These are phyloP conservation scores for Cantharellus cinnabarinus DNA, from an alignment of 768 basidiomycete genomes.

Conservation along the genomic window DNA sequence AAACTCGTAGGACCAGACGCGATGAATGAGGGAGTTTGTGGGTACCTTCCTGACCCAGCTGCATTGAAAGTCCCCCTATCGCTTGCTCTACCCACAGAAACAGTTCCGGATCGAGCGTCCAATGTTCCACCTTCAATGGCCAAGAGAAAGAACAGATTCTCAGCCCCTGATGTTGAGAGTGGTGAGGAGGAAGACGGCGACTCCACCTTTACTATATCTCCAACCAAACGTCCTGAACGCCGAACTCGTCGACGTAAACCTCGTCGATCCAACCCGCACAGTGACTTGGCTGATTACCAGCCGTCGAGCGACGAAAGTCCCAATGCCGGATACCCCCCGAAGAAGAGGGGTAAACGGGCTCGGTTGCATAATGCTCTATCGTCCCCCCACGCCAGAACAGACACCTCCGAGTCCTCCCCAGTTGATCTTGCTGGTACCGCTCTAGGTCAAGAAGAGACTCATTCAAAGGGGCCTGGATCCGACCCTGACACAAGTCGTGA, in stretches of 20 bases:
- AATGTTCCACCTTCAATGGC: background rate
- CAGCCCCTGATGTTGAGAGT: background rate
- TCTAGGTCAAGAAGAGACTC: background rate
- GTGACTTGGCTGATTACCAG: background rate
- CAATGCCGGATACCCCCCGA: background rate
- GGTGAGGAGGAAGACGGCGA: background rate
- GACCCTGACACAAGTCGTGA: background rate
- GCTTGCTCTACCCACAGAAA: background rate
- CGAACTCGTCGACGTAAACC: background rate
- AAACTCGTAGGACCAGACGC: conserved; percentile 6
- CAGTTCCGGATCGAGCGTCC: background rate
- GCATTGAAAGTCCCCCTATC: background rate
- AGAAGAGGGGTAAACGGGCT: background rate
- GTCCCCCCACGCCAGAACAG: too few species aligned
- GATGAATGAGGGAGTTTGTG: conserved; percentile 5
- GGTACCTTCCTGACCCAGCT: conserved; percentile 4
- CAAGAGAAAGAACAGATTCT: background rate
- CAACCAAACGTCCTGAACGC: background rate
- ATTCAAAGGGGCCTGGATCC: background rate
- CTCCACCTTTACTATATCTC: background rate
- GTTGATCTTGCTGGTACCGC: background rate
- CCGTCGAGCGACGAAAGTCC: background rate
- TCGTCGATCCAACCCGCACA: background rate
- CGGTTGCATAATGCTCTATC: background rate
- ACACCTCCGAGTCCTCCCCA: background rate